These are phyloP conservation scores for Tylopilus subfusipes DNA, from an alignment of 768 basidiomycete genomes.

Conservation along the genomic window DNA sequence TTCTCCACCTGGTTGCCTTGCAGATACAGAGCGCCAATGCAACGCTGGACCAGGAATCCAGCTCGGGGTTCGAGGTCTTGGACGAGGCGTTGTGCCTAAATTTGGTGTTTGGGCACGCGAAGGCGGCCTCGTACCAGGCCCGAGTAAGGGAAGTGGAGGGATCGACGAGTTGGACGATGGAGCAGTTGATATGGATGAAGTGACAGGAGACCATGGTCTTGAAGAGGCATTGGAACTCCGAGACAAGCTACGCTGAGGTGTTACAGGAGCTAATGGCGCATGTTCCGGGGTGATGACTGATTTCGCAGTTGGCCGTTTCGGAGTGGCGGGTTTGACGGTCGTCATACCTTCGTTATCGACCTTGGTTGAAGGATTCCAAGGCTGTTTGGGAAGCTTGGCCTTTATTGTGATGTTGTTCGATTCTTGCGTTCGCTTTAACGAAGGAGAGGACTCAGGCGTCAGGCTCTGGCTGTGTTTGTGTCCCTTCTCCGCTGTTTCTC, in stretches of 20 bases:
- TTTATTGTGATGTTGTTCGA: conserved; percentile 41
- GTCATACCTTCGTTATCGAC: conserved; percentile 54
- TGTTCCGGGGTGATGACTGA: conserved; percentile 43
- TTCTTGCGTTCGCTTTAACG: conserved; percentile 32
- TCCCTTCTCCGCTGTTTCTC: conserved; percentile 49
- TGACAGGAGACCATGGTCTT: conserved; percentile 76
- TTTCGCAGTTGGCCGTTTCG: conserved; percentile 46
- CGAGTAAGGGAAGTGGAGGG: conserved; percentile 31
- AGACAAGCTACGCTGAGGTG: conserved; percentile 62
- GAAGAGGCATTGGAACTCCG: conserved; percentile 75
- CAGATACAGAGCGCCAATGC: conserved; percentile 47
- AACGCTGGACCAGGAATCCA: conserved; percentile 66
- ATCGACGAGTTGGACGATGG: conserved; percentile 45
- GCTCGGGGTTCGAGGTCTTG: conserved; percentile 76
- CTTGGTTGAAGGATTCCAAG: conserved; percentile 82
- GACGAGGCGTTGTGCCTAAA: conserved; percentile 50
- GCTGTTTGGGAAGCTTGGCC: conserved; percentile 41
- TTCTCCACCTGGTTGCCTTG: conserved; percentile 42
- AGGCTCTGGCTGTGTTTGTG: conserved; percentile 72
- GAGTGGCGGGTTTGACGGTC: conserved; percentile 45
- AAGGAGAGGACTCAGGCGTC: conserved; percentile 66
- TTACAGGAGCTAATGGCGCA: conserved; percentile 46
- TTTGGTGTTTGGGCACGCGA: conserved; percentile 62
- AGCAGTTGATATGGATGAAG: conserved; percentile 68
- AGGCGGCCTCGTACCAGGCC: conserved; percentile 35